Evolutionary conservation across 371 early-diverging fungal species (phyloP).

Genomic region (Thermomucor indicae-seudaticae): DNA sequence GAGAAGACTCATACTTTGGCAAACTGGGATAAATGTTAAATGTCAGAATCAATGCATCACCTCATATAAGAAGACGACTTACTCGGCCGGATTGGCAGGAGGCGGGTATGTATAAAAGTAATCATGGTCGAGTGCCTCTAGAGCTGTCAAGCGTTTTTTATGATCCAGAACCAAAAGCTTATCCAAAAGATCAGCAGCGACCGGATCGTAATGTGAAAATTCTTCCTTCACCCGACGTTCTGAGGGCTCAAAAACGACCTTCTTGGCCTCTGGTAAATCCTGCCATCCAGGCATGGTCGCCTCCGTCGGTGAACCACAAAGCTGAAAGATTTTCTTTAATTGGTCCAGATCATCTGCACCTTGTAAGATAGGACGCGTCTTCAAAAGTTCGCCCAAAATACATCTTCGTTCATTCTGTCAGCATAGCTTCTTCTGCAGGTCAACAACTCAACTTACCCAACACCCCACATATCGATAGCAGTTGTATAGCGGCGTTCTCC

Average conservation of each 20-base stretch:
- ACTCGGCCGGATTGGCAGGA: slow-evolving; percentile 54
- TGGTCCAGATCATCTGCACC: slow-evolving; percentile 81
- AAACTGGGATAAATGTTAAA: slow-evolving; percentile 23
- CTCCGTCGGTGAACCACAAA: slow-evolving; percentile 78
- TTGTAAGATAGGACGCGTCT: slow-evolving; percentile 69
- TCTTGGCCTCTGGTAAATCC: slow-evolving; percentile 55
- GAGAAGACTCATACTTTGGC: slow-evolving; percentile 57
- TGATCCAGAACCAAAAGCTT: slow-evolving; percentile 75
- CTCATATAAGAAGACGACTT: too few relatives aligned
- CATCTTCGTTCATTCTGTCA: slow-evolving; percentile 53
- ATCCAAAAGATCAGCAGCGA: slow-evolving; percentile 71
- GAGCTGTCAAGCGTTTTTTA: slow-evolving; percentile 64
- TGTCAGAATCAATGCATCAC: background rate
- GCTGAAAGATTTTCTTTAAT: slow-evolving; percentile 68
- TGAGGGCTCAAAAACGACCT: slow-evolving; percentile 35
- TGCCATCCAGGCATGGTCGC: slow-evolving; percentile 68
- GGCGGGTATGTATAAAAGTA: slow-evolving; percentile 55
- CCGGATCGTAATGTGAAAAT: slow-evolving; percentile 40
- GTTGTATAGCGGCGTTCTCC: slow-evolving; percentile 82
- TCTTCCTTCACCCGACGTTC: slow-evolving; percentile 52
- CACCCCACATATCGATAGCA: slow-evolving; percentile 98
- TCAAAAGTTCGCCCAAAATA: slow-evolving; percentile 81
- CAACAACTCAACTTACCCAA: too few relatives aligned
- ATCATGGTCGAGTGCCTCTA: slow-evolving; percentile 71
- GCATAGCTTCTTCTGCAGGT: too few relatives aligned